Conservation (phyloP, 257 asterid species). For the Linderniella brevidens region DNA sequence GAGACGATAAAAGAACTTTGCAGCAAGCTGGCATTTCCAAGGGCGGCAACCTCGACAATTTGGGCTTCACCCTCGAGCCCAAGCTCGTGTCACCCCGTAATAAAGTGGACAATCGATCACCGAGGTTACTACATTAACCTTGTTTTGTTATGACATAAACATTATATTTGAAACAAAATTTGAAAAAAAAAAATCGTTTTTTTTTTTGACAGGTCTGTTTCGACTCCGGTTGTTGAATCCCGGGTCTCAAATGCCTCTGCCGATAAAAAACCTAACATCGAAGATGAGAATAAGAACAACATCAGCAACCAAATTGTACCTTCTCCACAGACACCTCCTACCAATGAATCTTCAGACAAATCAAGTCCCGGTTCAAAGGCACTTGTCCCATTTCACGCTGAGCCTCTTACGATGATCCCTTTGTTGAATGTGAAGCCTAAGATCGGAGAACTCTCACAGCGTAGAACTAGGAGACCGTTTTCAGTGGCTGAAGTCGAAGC, state of each 20-base stretch:
- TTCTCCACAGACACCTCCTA: slow-evolving; percentile 20
- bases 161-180: not conserved
- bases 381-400: slow-evolving; percentile 33
- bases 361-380: slow-evolving; percentile 38
- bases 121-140: not conserved
- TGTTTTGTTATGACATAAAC: not conserved
- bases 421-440: slow-evolving; percentile 37
- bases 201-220: slow-evolving; percentile 31
- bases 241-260: slow-evolving; percentile 27
- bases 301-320: slow-evolving; percentile 11
- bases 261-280: slow-evolving; percentile 19
- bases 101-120: slow-evolving; percentile 17
- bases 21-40: slow-evolving; percentile 62
- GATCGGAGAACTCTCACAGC: slow-evolving; percentile 10
- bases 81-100: slow-evolving; percentile 16
- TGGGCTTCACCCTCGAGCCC: slow-evolving; percentile 61
- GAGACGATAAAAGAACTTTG: slow-evolving; percentile 53
- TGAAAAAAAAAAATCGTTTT: not conserved
- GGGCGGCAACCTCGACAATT: slow-evolving; percentile 29
- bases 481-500: slow-evolving; percentile 3
- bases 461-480: slow-evolving; percentile 2
- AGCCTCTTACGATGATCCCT: slow-evolving; percentile 43
- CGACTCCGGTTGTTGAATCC: slow-evolving; percentile 31
- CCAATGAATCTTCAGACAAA: slow-evolving; percentile 16
- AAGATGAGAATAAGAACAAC: slow-evolving; percentile 6